Conservation (phyloP, 768 basidiomycete genomes). For the Omphalotus guepiniiformis region DNA sequence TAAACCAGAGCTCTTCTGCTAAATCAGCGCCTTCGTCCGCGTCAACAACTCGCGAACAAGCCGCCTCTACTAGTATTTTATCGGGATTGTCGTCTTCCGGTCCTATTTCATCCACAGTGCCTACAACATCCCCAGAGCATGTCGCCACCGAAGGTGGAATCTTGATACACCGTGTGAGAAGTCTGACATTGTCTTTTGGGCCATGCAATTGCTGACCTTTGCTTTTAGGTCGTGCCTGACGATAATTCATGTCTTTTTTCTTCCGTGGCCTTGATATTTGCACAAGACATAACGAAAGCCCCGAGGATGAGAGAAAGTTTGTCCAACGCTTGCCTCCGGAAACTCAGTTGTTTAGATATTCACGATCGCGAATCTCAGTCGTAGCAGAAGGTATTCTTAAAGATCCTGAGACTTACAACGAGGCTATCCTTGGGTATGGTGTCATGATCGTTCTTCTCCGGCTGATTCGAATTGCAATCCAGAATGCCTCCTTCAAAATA, state of each 20-base stretch:
- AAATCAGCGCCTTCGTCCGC: constrained; percentile 14
- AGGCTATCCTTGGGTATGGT: constrained; percentile 80
- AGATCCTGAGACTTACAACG: constrained; percentile 70
- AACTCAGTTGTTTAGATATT: too few relatives aligned
- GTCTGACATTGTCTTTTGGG: constrained; percentile 2
- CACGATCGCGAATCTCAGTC: constrained; percentile 51
- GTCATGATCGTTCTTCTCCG: constrained; percentile 1
- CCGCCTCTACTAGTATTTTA: constrained; percentile 20
- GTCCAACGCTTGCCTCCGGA: too few relatives aligned
- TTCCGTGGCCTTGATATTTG: constrained; percentile 79
- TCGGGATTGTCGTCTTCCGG: constrained; percentile 19
- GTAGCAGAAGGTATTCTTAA: constrained; percentile 77
- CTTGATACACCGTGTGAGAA: constrained; percentile 72
- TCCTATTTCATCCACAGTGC: constrained; percentile 14
- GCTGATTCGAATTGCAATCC: constrained; percentile 1
- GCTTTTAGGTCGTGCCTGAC: constrained; percentile 83
- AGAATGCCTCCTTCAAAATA: constrained; percentile 64
- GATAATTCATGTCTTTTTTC: constrained; percentile 97
- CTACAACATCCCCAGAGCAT: constrained; percentile 38
- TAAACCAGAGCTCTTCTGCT: constrained; percentile 8
- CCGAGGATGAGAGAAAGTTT: constrained; percentile 68
- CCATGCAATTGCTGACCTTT: not conserved
- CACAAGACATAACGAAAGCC: constrained; percentile 74
- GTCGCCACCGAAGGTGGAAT: constrained; percentile 61
- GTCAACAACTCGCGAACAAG: not conserved